Evolutionary conservation across 139 green algal genomes (phyloP).

Genomic region (Microglena sp.): DNA sequence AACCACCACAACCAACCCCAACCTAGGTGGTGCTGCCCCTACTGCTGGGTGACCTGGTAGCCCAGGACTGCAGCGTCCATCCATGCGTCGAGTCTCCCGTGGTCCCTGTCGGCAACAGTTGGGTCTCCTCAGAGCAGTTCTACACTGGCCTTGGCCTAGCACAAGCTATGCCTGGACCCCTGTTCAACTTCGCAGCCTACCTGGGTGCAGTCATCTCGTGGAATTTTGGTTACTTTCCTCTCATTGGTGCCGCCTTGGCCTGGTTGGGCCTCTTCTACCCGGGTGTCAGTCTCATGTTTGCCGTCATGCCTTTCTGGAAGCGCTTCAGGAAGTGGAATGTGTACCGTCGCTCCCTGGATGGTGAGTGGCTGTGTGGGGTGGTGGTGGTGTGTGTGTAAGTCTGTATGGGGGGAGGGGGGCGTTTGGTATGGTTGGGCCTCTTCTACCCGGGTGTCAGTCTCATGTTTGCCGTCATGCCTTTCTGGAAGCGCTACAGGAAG

Average conservation of each 20-base stretch:
- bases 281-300: conserved; percentile 87
- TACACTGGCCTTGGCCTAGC: conserved; percentile 58
- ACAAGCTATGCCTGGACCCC: conserved; percentile 82
- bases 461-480: conserved; percentile 87
- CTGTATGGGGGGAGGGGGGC: too few relatives aligned
- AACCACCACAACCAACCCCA: too few relatives aligned
- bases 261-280: conserved; percentile 87
- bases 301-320: conserved; percentile 85
- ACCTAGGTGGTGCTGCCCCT: conserved; percentile 83
- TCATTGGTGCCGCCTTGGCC: conserved; percentile 55
- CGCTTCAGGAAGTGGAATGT: conserved; percentile 45
- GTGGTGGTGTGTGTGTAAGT: too few relatives aligned
- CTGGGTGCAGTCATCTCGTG: conserved; percentile 77
- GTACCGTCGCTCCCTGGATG: conserved; percentile 30
- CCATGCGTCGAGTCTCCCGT: background rate
- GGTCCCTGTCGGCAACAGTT: conserved; percentile 16
- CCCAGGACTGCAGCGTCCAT: background rate
- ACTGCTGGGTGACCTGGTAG: conserved; percentile 70
- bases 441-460: conserved; percentile 85
- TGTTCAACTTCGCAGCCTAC: conserved; percentile 95
- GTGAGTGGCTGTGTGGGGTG: too few relatives aligned
- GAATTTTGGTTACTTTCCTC: conserved; percentile 24
- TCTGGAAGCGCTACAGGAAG: conserved; percentile 68
- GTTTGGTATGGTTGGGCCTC: conserved; percentile 80
- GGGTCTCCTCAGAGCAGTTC: conserved; percentile 81